Evolutionary conservation across 2,329 filamentous ascomycete species (phyloP).

Genomic region (Stagonosporopsis rhizophila): DNA sequence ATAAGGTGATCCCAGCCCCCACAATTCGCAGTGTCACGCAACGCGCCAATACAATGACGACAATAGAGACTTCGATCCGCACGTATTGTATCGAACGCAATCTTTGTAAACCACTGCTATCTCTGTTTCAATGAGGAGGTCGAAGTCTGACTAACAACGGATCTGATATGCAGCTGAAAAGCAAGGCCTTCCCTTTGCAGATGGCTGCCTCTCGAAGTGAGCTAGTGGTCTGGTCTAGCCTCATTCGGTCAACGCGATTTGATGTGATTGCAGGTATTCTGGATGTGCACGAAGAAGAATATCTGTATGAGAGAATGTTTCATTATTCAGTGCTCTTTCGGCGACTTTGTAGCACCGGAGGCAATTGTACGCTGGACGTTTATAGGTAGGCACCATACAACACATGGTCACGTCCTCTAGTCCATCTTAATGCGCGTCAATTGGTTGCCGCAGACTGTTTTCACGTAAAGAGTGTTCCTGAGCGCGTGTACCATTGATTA

Average conservation of each 20-base stretch:
- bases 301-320: too few relatives aligned
- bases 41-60: slow-evolving; percentile 2
- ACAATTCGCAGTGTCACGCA: slow-evolving; percentile 15
- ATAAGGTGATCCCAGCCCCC: slow-evolving; percentile 11
- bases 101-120: neutral
- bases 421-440: too few relatives aligned
- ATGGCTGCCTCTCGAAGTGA: neutral
- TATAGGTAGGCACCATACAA: too few relatives aligned
- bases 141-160: too few relatives aligned
- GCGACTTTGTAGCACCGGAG: too few relatives aligned
- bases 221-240: neutral
- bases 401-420: too few relatives aligned
- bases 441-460: too few relatives aligned
- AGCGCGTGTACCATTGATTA: too few relatives aligned
- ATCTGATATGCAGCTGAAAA: neutral
- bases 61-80: neutral
- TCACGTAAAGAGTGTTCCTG: too few relatives aligned
- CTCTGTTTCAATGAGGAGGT: too few relatives aligned
- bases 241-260: neutral
- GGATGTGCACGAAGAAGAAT: neutral
- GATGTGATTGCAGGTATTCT: neutral
- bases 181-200: neutral
- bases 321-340: too few relatives aligned
- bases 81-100: neutral
- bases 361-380: too few relatives aligned